phyloP scores from a whole-genome alignment of 345 rosid species.

The Psidium friedrichsthalianum region DNA sequence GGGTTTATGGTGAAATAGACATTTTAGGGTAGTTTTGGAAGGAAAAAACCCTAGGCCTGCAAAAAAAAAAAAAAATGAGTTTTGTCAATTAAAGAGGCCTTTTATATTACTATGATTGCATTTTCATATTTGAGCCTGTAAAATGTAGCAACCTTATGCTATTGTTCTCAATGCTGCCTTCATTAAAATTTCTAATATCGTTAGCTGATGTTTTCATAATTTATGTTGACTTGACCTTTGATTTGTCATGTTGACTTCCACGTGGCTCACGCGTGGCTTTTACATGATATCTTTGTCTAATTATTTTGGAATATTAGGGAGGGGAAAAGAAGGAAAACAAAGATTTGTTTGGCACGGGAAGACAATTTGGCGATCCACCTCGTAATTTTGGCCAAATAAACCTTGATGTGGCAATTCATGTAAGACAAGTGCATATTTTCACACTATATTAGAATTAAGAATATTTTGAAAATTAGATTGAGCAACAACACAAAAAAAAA shows the following conservation, averaged over 20 bases:
- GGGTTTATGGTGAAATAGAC: too few species aligned
- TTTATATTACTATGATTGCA: not conserved
- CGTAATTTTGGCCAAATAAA: not conserved
- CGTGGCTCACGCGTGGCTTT: not conserved
- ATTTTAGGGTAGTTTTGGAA: too few species aligned
- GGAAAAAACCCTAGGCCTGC: not conserved
- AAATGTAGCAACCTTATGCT: not conserved
- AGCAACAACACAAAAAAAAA: not conserved
- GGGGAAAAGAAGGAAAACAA: not conserved
- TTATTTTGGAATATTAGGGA: not conserved
- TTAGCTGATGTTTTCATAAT: not conserved
- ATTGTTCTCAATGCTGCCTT: not conserved
- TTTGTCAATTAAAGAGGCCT: not conserved
- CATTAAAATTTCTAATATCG: too few species aligned
- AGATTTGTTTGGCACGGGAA: not conserved
- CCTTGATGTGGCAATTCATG: not conserved
- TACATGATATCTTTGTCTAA: not conserved
- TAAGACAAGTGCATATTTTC: not conserved
- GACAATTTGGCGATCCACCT: not conserved
- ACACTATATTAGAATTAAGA: not conserved
- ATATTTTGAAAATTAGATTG: not conserved
- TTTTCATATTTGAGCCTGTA: not conserved
- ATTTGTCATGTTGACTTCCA: not conserved
- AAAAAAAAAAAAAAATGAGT: not conserved
- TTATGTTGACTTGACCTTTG: not conserved